These are phyloP conservation scores for Microcyclospora pomicola DNA, from an alignment of 2,329 filamentous ascomycete genomes.

Conservation along the genomic window DNA sequence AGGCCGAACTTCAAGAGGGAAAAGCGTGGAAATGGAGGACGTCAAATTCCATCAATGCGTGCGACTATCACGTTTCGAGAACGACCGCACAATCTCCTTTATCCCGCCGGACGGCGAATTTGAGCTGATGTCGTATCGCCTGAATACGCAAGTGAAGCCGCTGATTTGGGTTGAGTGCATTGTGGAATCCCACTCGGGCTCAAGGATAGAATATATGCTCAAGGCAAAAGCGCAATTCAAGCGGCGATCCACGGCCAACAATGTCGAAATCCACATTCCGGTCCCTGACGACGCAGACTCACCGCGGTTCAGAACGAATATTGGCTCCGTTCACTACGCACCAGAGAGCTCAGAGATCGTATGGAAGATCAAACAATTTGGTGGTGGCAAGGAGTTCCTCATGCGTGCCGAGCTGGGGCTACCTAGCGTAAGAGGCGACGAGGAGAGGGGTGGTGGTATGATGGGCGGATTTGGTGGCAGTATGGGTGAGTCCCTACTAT, in stretches of 20 bases:
- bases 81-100: constrained; percentile 94
- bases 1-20: constrained; percentile 80
- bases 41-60: constrained; percentile 84
- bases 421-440: constrained; percentile 85
- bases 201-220: constrained; percentile 95
- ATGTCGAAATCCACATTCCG: constrained; percentile 93
- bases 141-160: constrained; percentile 97
- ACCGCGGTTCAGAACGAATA: constrained; percentile 91
- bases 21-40: constrained; percentile 98
- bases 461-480: constrained; percentile 42
- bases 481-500: too few relatives aligned
- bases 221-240: constrained; percentile 98
- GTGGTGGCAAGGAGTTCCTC: constrained; percentile 93
- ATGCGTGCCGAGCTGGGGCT: constrained; percentile 95
- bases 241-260: constrained; percentile 91
- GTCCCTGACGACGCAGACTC: constrained; percentile 96
- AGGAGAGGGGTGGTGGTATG: constrained; percentile 93
- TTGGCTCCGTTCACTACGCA: constrained; percentile 92
- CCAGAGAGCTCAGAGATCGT: constrained; percentile 95
- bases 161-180: constrained; percentile 98
- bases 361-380: constrained; percentile 99
- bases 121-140: constrained; percentile 87
- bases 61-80: constrained; percentile 67
- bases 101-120: constrained; percentile 65
- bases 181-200: constrained; percentile 89